A percentile compares a stretch with the other conserved stretches of the same genome.
Conservation (phyloP, 805 yeast species). For the Candida lessepsii region DNA sequence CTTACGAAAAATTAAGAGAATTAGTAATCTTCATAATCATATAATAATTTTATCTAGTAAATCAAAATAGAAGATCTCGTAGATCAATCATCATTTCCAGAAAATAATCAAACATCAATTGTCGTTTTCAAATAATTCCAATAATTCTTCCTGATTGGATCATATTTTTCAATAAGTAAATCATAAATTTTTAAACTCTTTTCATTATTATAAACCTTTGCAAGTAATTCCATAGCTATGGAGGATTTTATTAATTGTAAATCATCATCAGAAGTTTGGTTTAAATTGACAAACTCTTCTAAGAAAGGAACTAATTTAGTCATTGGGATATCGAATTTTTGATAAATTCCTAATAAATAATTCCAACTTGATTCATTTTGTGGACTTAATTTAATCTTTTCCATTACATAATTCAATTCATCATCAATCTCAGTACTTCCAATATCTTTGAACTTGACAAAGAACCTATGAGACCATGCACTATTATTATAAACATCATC, state of each 20-base stretch:
- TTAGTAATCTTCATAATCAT: no score
- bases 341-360: conserved; percentile 63
- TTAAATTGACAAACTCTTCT: conserved; percentile 33
- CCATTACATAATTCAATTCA: conserved; percentile 56
- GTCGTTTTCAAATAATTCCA: conserved; percentile 51
- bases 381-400: conserved; percentile 58
- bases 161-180: conserved; percentile 51
- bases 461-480: conserved; percentile 88
- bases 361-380: conserved; percentile 88
- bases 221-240: conserved; percentile 64
- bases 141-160: conserved; percentile 60
- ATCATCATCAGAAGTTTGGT: conserved; percentile 17
- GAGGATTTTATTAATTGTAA: conserved; percentile 43
- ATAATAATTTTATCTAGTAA: no score
- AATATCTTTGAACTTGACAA: conserved; percentile 35
- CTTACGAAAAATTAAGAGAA: no score
- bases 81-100: no score
- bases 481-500: conserved; percentile 83
- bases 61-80: no score
- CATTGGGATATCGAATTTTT: conserved; percentile 24
- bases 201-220: conserved; percentile 43
- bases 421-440: conserved; percentile 17
- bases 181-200: conserved; percentile 47
- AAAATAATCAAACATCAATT: neutral
- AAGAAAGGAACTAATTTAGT: conserved; percentile 47